Percentiles rank a stretch among this genome's conserved stretches.
phyloP scores from a whole-genome alignment of 257 asterid genomes.

The Oldenlandia corymbosa region DNA sequence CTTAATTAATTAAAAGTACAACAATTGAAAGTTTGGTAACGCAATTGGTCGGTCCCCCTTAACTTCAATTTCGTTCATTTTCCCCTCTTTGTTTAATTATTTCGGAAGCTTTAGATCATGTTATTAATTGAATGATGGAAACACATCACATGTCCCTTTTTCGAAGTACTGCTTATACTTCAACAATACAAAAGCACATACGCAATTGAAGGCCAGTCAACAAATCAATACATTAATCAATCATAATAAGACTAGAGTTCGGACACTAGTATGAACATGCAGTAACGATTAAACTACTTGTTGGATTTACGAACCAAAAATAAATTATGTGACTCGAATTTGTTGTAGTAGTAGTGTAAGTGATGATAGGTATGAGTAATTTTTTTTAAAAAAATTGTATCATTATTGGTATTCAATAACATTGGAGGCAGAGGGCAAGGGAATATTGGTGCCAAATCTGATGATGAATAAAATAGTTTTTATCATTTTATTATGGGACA shows the following conservation, averaged over 20 bases:
- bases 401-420: background rate
- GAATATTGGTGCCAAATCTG: constrained; percentile 4
- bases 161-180: background rate
- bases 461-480: too few species aligned
- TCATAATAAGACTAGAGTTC: too few species aligned
- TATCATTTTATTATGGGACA: background rate
- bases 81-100: background rate
- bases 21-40: constrained; percentile 8
- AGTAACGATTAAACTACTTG: too few species aligned
- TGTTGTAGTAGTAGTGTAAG: too few species aligned
- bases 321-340: too few species aligned
- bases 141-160: background rate
- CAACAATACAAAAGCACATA: background rate
- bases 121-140: background rate
- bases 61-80: background rate
- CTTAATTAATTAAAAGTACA: constrained; percentile 8
- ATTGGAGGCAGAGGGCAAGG: background rate
- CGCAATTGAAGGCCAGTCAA: constrained; percentile 4
- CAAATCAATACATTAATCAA: background rate
- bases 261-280: too few species aligned
- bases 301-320: too few species aligned
- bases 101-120: background rate
- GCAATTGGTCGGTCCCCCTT: background rate
- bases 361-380: too few species aligned
- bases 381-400: too few species aligned